These are phyloP conservation scores for Chloranthus sessilifolius DNA, from an alignment of 164 flowering plant species.

Conservation along the genomic window DNA sequence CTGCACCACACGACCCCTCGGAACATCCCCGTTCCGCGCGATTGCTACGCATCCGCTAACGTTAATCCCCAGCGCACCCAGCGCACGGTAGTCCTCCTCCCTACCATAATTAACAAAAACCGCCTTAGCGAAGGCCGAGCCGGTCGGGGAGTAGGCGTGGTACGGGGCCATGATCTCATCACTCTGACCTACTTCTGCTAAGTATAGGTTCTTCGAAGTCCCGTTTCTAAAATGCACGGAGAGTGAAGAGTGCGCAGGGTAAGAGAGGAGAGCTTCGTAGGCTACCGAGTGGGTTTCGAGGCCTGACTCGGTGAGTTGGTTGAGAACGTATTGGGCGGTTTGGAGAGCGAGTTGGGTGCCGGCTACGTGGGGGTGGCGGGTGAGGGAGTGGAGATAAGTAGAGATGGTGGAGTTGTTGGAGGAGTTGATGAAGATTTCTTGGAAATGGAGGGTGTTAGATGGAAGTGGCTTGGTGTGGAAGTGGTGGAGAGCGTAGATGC, in stretches of 20 bases:
- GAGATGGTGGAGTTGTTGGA: slow-evolving; percentile 60
- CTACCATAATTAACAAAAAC: slow-evolving; percentile 72
- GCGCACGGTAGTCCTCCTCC: slow-evolving; percentile 55
- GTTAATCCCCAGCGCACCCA: slow-evolving; percentile 47
- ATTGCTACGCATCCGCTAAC: slow-evolving; percentile 65
- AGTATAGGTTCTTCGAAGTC: slow-evolving; percentile 14
- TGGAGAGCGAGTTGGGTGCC: slow-evolving; percentile 46
- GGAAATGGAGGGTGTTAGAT: slow-evolving; percentile 24
- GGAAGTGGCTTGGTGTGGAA: not conserved
- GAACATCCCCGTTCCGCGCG: slow-evolving; percentile 48
- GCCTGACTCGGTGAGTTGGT: slow-evolving; percentile 37
- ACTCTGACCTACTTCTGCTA: slow-evolving; percentile 22
- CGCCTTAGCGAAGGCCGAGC: slow-evolving; percentile 37
- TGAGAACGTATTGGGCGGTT: slow-evolving; percentile 34
- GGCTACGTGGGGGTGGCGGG: slow-evolving; percentile 79
- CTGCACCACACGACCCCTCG: slow-evolving; percentile 52
- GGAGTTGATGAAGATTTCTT: slow-evolving; percentile 44
- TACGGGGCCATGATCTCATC: slow-evolving; percentile 45
- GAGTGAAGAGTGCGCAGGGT: slow-evolving; percentile 50
- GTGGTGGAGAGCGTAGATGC: slow-evolving; percentile 24
- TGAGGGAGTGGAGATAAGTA: slow-evolving; percentile 65
- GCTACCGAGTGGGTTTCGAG: slow-evolving; percentile 36
- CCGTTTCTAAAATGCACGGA: slow-evolving; percentile 40
- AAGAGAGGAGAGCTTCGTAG: slow-evolving; percentile 60
- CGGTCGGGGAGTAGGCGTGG: slow-evolving; percentile 93